A percentile compares a stretch with the other conserved stretches of the same genome.
Evolutionary conservation across 106 monocot genomes (phyloP).

Genomic region (Dendrobium nobile): DNA sequence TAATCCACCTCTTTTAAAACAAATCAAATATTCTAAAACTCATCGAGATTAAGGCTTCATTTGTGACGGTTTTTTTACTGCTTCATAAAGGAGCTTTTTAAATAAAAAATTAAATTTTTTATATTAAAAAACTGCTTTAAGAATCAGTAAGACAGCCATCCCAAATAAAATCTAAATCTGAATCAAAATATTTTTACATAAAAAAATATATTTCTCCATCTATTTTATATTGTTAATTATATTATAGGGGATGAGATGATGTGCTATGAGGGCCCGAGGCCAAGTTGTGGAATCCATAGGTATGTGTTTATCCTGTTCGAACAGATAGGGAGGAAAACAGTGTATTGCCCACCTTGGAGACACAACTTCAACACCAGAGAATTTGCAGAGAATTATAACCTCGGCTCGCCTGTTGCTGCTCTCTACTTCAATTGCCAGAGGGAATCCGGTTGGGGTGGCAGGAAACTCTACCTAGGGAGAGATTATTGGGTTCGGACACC

Average conservation of each 20-base stretch:
- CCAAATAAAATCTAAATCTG: no score
- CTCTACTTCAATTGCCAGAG: slow-evolving; percentile 56
- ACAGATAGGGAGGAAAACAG: slow-evolving; percentile 54
- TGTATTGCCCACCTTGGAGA: slow-evolving; percentile 51
- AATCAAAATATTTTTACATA: no score
- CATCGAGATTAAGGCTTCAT: no score
- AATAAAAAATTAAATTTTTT: no score
- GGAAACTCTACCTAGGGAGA: slow-evolving; percentile 10
- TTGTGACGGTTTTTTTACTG: no score
- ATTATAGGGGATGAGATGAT: slow-evolving; percentile 52
- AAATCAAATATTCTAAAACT: no score
- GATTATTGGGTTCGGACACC: no score
- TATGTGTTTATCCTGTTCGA: slow-evolving; percentile 64
- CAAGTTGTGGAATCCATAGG: slow-evolving; percentile 68
- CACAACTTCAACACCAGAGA: slow-evolving; percentile 48
- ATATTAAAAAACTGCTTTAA: no score
- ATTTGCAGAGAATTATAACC: slow-evolving; percentile 41
- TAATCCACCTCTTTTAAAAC: no score
- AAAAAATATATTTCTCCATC: background rate
- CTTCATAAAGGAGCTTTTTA: no score
- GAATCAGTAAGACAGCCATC: no score
- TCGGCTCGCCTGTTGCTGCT: slow-evolving; percentile 49
- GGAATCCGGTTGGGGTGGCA: slow-evolving; percentile 46
- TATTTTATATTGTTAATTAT: background rate
- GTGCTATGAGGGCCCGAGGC: slow-evolving; percentile 73